Base-by-base conservation (phyloP, 148 eudicot genomes). In the Simmondsia chinensis region DNA sequence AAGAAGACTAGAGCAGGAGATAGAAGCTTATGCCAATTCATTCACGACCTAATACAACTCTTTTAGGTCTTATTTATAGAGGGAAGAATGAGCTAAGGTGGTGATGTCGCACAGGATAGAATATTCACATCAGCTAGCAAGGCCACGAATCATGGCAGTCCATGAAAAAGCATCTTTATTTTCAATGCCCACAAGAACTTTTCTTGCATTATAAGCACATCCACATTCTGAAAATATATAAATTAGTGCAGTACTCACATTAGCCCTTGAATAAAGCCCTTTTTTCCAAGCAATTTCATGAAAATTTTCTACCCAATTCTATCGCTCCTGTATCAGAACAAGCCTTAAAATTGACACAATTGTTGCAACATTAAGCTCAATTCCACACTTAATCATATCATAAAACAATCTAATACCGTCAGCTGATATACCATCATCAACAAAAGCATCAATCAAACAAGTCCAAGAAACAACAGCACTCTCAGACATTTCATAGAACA, bases 401-500 rank as follows among this genome's bases (percentile, higher is more conserved):
- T 48, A 9, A 54, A 74, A 74, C 20, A 69, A 20, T 43, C 4
- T 47, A 12, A 74, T 25, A n/a, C 59, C 72, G 35, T 74, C 68
- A 20, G 57, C 20, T 16, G 36, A 22, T 29, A 42, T 46, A n/a
- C 70, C 75, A 61, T 65, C 69, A 17, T 70, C 69, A 46, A 65
- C 80, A 33, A 62, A 36, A 40, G 69, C 80, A 74, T 69, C 71
- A 74, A 74, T 62, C 43, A 74, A 23, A 7, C 63, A 45, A 6
- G 75, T 69, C 80, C 80, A 74, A 9, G 74, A 59, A 21, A 69
- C 75, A 53, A 69, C 72, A 26, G 69, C 75, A 57, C 69, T 52
- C 10, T 61, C 72, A 57, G 54, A 19, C 72, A 61, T 69, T 61
- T 55, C 33, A 48, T 74, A 75, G 44, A 74, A 74, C 72, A 69